Evolutionary conservation across 1,139 yeast species (phyloP), one percentile per base, ranked within the genome.

Genomic region (Scheffersomyces titani): DNA sequence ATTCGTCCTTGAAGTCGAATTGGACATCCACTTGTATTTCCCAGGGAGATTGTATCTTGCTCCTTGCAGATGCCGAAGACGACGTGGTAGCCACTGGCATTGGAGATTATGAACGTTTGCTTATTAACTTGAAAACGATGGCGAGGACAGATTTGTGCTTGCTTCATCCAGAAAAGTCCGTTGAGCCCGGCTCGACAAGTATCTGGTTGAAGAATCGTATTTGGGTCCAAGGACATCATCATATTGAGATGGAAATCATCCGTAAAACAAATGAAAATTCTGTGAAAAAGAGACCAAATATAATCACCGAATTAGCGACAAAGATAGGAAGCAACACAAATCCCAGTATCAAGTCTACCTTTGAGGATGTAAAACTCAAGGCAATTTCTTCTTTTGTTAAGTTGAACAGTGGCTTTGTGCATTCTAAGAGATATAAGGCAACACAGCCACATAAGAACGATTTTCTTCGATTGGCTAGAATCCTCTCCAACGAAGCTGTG

Each of bases 181-280:
- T 94, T 2, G 83, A 82, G 19, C 92, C 97, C 0, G 98, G 98
- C 0, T 81, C 91, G 11, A 93, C 98, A 0, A 86, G 87, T 49
- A 78, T 81, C 52, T 94, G 99, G 98, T 78, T 94, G 53, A 89
- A 89, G 63, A 85, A 85, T 60, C 77, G 99, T 61, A 81, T 87
- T 2, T 94, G 98, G 98, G 92, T 94, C 4, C 92, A 91, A 63
- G 87, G 93, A 0, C 98, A 94, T 67, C 98, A 94, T 69, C 99
- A 94, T 70, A 84, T 94, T 36, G 97, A 88, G 63, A 82, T 84
- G 85, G 75, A 75, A 44, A 68, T 78, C 19, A 67, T 70, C 1
- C 62, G 68, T 16, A 65, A 64, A 3, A 53, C 65, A 6, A 61
- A 63, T 4, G 65, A 61, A 7, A 56, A 61, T 49, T 49, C 51